Conservation (phyloP, 1,284 basidiomycete genomes). For the Irpex sp. region DNA sequence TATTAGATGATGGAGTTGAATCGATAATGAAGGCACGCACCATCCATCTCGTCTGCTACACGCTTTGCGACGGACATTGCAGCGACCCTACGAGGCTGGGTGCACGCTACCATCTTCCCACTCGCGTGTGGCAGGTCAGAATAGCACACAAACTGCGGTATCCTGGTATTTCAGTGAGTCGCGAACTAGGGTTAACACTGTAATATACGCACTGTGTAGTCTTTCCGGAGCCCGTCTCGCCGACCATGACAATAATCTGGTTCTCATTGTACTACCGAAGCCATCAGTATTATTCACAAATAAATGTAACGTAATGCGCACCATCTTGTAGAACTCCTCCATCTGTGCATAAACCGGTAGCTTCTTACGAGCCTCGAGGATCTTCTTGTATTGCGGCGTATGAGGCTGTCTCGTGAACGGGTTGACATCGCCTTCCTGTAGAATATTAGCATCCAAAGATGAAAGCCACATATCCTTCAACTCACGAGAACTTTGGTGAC, state of each 20-base stretch:
- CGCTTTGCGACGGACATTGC: constrained; percentile 99
- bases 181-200: not conserved
- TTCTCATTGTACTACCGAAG: constrained; percentile 73
- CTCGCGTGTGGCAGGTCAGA: constrained; percentile 88
- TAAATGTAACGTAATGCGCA: constrained; percentile 38
- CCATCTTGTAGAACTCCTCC: constrained; percentile 86
- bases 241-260: constrained; percentile 95
- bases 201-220: constrained; percentile 80
- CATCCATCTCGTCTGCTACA: constrained; percentile 98
- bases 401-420: constrained; percentile 85
- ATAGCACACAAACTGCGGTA: constrained; percentile 95
- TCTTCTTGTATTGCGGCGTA: constrained; percentile 82
- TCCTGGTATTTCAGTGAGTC: constrained; percentile 31
- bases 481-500: constrained; percentile 36
- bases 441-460: not conserved
- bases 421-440: constrained; percentile 79
- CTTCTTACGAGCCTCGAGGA: constrained; percentile 81
- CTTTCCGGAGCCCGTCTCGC: constrained; percentile 98
- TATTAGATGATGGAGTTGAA: not conserved
- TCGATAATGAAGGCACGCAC: constrained; percentile 38
- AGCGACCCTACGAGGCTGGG: constrained; percentile 95
- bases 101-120: constrained; percentile 93
- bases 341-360: constrained; percentile 93
- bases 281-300: constrained; percentile 19
- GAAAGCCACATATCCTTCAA: constrained; percentile 47